These are phyloP conservation scores for Cryptosporidium muris DNA, from an alignment of 169 alveolate genomes.

Conservation along the genomic window DNA sequence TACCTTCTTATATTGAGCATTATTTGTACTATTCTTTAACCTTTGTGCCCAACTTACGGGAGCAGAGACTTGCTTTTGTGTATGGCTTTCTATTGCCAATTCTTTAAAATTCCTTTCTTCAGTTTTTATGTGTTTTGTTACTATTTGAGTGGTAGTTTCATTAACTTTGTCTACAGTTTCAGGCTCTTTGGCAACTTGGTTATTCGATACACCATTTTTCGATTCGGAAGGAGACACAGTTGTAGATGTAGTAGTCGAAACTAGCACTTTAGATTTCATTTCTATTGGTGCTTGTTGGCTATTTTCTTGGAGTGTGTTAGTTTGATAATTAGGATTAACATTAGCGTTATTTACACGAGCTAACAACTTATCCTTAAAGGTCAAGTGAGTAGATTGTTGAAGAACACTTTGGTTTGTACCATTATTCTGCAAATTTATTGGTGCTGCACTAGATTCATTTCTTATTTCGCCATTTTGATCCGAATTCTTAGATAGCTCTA, in stretches of 20 bases:
- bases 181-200: constrained; percentile 11
- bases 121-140: not conserved
- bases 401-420: not conserved
- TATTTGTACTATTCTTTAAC: constrained; percentile 43
- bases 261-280: not conserved
- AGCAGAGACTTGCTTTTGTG: not conserved
- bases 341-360: constrained; percentile 48
- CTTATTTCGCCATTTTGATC: not conserved
- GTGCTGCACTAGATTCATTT: constrained; percentile 1
- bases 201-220: not conserved
- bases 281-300: not conserved
- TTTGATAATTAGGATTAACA: not conserved
- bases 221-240: not conserved
- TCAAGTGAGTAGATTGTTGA: constrained; percentile 28
- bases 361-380: constrained; percentile 62
- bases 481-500: no score
- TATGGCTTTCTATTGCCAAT: not conserved
- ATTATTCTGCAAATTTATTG: not conserved
- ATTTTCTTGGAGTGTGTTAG: not conserved
- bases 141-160: not conserved
- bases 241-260: not conserved
- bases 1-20: not conserved
- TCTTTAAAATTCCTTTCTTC: not conserved
- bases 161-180: not conserved
- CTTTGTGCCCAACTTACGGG: constrained; percentile 70